Evolutionary conservation across 139 green algal genomes (phyloP), one percentile per base, ranked within the genome.

Genomic region (Ettlia oleoabundans): DNA sequence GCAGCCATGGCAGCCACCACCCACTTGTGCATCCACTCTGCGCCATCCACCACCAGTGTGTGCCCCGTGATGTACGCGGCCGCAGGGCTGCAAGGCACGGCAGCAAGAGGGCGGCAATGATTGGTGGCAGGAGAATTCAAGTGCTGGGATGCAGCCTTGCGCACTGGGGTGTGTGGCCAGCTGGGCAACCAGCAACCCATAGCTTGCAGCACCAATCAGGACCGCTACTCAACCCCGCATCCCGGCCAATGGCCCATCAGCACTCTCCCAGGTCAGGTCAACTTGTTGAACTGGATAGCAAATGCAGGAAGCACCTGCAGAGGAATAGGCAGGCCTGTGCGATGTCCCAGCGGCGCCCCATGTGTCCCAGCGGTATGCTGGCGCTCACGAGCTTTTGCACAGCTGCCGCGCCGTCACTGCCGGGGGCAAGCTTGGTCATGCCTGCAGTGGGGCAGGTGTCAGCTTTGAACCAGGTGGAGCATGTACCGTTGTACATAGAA

Each of bases 321-420:
- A 99, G 88, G 88, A 93, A 99, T 2, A 97, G 72, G 41, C 84
- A 90, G 2, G 92, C 92, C 87, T 96, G 92, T 22, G 91, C 96
- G 22, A 98, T 98, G 89, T 99, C 96, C 87, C 88, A 93, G 37
- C 92, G 92, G 41, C 85, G 76, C 21, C 94, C 96, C 88, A 98
- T 93, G 53, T 86, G 78, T 5, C 90, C 89, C 52, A 99, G 72
- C 0, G 95, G 95, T 26, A 98, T 91, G 26, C 58, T 82, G 21
- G 74, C 32, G 4, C 47, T 65, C 1, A 94, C 72, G 52, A 91
- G 21, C 28, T 88, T 77, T 30, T 80, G 51, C 38, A 89, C 81
- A 38, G 86, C 85, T 32, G 85, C 82, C 30, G 76, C 83, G 4
- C 7, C 72, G 55, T 47, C 52, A 51, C 72, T 79, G 51, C 72